phyloP scores from a whole-genome alignment of 192 early-diverging fungal species.

The Obelidium mucronatum region DNA sequence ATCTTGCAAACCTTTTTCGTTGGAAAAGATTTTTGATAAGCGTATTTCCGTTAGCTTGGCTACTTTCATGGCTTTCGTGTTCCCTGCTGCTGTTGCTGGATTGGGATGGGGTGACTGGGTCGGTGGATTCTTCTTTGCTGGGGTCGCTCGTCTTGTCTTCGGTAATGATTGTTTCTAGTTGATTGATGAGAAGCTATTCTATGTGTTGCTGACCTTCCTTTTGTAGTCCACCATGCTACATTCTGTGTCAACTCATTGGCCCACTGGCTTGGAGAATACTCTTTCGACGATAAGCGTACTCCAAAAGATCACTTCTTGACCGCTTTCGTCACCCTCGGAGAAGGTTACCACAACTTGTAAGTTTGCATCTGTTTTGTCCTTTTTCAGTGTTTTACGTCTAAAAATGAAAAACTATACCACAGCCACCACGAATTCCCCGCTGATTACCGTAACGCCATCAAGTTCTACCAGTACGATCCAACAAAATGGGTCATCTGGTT shows the following conservation, averaged over 20 bases:
- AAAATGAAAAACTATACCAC: no score
- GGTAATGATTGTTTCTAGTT: not conserved
- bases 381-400: slow-evolving; percentile 80
- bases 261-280: slow-evolving; percentile 53
- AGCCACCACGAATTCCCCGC: slow-evolving; percentile 70
- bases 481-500: slow-evolving; percentile 63
- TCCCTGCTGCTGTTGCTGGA: slow-evolving; percentile 89
- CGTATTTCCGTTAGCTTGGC: slow-evolving; percentile 54
- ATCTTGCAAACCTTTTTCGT: not conserved
- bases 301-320: slow-evolving; percentile 60
- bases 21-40: not conserved
- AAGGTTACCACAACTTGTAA: slow-evolving; percentile 74
- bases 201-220: no score
- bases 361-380: slow-evolving; percentile 68
- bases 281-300: slow-evolving; percentile 78
- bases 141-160: slow-evolving; percentile 55
- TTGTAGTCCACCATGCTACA: slow-evolving; percentile 58
- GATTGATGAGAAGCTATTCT: no score
- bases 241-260: slow-evolving; percentile 67
- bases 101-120: slow-evolving; percentile 68
- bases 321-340: slow-evolving; percentile 58
- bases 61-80: slow-evolving; percentile 73
- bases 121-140: slow-evolving; percentile 59
- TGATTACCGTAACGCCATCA: slow-evolving; percentile 65
- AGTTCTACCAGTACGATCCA: slow-evolving; percentile 58